Conservation (phyloP, 2,329 filamentous ascomycete species). For the Xylariaceae sp. region DNA sequence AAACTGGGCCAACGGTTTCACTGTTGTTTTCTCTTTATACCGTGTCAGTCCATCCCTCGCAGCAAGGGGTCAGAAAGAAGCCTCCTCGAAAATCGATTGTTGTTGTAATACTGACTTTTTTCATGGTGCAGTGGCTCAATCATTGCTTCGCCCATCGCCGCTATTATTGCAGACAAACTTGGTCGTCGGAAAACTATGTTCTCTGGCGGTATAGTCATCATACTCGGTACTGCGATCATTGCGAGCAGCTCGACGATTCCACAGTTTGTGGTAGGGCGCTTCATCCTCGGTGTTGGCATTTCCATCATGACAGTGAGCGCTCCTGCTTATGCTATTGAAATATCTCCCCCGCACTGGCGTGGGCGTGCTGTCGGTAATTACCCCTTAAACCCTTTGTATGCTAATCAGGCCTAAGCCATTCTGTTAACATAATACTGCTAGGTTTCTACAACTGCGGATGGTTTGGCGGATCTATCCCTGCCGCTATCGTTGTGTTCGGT, state of each 20-base stretch:
- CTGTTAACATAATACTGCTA: constrained; percentile 11
- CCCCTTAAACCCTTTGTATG: not conserved
- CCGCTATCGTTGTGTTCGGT: constrained; percentile 45
- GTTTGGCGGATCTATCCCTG: constrained; percentile 48
- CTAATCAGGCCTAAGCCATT: not conserved
- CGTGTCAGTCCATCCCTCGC: constrained; percentile 35
- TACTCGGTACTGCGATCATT: constrained; percentile 40
- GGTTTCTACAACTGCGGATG: constrained; percentile 50
- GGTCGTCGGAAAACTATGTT: constrained; percentile 45
- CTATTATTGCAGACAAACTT: constrained; percentile 40
- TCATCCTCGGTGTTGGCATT: constrained; percentile 44
- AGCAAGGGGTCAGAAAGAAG: not conserved
- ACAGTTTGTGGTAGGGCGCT: constrained; percentile 43
- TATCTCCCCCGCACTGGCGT: constrained; percentile 46
- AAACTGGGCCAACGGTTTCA: constrained; percentile 37
- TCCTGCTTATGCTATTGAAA: constrained; percentile 45
- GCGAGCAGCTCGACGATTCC: constrained; percentile 34
- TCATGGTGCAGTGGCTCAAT: constrained; percentile 36
- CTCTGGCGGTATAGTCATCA: constrained; percentile 39
- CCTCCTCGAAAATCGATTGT: not conserved
- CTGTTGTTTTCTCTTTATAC: constrained; percentile 45
- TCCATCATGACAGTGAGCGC: constrained; percentile 45
- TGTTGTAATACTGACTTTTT: constrained; percentile 6
- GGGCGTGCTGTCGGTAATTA: constrained; percentile 40
- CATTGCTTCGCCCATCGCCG: constrained; percentile 38